These are phyloP conservation scores for Francoa sonchifolia DNA, from an alignment of 441 rosid species.

Conservation along the genomic window DNA sequence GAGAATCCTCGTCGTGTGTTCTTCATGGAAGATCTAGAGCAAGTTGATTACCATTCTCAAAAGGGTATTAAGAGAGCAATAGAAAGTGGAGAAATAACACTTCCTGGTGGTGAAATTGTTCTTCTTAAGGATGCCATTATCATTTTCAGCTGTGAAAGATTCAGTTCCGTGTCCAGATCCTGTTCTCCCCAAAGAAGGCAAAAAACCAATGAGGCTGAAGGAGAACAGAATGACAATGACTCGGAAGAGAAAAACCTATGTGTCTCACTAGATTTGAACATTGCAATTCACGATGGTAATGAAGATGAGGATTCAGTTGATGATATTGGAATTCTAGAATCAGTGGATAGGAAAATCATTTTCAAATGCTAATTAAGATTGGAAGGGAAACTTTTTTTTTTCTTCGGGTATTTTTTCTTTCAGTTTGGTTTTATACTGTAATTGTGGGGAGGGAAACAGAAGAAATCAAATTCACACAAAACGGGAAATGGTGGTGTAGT, in stretches of 20 bases:
- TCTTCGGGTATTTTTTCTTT: not conserved
- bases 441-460: constrained; percentile 14
- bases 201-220: constrained; percentile 9
- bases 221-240: constrained; percentile 1
- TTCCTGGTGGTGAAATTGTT: constrained; percentile 35
- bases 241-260: constrained; percentile 3
- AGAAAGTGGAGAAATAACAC: constrained; percentile 25
- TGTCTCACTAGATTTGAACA: constrained; percentile 43
- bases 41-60: constrained; percentile 20
- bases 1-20: constrained; percentile 62
- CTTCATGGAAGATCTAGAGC: constrained; percentile 45
- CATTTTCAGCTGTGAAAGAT: constrained; percentile 38
- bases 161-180: constrained; percentile 18
- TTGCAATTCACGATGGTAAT: constrained; percentile 28
- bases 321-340: constrained; percentile 21
- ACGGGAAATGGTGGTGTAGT: constrained; percentile 9
- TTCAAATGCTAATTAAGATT: constrained; percentile 24
- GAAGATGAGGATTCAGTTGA: constrained; percentile 19
- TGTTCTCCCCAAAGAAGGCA: constrained; percentile 18
- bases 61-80: constrained; percentile 33
- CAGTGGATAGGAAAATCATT: constrained; percentile 29
- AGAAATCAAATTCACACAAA: constrained; percentile 20
- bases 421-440: constrained; percentile 1
- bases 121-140: constrained; percentile 50
- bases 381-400: not conserved